phyloP scores from a whole-genome alignment of 805 yeast species.

The Kluyveromyces wickerhamii region DNA sequence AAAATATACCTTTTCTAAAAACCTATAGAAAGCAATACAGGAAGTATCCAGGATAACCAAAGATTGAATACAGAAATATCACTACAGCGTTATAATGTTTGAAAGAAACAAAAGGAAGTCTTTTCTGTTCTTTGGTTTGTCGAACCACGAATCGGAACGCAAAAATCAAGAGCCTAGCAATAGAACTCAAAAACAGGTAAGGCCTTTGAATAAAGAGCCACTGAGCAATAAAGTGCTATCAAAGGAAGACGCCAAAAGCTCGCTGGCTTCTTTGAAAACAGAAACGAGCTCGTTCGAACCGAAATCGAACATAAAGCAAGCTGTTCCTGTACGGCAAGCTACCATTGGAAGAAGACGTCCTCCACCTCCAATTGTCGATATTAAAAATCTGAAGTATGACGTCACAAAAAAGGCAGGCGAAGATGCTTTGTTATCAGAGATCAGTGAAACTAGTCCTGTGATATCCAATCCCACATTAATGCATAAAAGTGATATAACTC shows the following conservation, averaged over 20 bases:
- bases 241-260: neutral
- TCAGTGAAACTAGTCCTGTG: no score
- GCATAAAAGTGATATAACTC: no score
- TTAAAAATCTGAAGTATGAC: no score
- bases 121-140: conserved; percentile 1
- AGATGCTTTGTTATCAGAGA: no score
- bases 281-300: no score
- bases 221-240: neutral
- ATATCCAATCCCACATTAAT: no score
- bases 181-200: neutral
- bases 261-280: no score
- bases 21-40: no score
- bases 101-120: conserved; percentile 2
- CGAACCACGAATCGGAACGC: neutral
- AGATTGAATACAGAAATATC: no score
- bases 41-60: no score
- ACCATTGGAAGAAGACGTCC: conserved; percentile 10
- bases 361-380: conserved; percentile 11
- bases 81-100: conserved; percentile 2
- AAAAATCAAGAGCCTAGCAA: neutral
- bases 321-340: neutral
- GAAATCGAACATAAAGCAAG: neutral
- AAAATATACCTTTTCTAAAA: no score
- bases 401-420: no score
- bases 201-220: neutral